These are phyloP conservation scores for Penicillium sp. DNA, from an alignment of 2,329 filamentous ascomycete species.

Conservation along the genomic window DNA sequence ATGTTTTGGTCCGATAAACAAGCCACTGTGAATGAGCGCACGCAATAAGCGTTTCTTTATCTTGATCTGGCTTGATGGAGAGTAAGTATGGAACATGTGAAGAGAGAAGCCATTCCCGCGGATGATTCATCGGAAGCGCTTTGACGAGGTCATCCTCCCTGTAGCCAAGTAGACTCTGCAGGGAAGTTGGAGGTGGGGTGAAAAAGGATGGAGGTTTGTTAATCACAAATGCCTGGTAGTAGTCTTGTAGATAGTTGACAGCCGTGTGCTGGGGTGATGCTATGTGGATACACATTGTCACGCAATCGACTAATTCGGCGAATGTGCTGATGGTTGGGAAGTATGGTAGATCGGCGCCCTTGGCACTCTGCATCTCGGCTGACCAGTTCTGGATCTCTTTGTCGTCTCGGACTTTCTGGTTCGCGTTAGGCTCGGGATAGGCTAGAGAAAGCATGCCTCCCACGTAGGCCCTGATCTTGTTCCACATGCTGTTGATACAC, in stretches of 20 bases:
- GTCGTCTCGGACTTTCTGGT: not conserved
- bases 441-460: conserved; percentile 2
- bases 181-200: not conserved
- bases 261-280: conserved; percentile 11
- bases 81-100: conserved; percentile 6
- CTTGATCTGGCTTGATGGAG: not conserved
- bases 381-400: conserved; percentile 6
- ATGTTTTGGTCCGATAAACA: too few species aligned
- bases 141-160: conserved; percentile 3
- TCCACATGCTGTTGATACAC: conserved; percentile 13
- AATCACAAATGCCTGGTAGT: conserved; percentile 10
- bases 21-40: not conserved
- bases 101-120: conserved; percentile 4
- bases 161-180: conserved; percentile 1
- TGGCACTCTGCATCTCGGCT: not conserved
- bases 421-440: not conserved
- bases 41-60: conserved; percentile 1
- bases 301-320: conserved; percentile 5
- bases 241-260: conserved; percentile 13
- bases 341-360: not conserved
- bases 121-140: conserved; percentile 6
- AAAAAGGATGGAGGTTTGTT: conserved; percentile 10
- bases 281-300: conserved; percentile 13
- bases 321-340: conserved; percentile 5
- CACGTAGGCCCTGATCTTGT: conserved; percentile 8